These are phyloP conservation scores for Naganishia sp. DNA, from an alignment of 1,284 basidiomycete species.

Conservation along the genomic window DNA sequence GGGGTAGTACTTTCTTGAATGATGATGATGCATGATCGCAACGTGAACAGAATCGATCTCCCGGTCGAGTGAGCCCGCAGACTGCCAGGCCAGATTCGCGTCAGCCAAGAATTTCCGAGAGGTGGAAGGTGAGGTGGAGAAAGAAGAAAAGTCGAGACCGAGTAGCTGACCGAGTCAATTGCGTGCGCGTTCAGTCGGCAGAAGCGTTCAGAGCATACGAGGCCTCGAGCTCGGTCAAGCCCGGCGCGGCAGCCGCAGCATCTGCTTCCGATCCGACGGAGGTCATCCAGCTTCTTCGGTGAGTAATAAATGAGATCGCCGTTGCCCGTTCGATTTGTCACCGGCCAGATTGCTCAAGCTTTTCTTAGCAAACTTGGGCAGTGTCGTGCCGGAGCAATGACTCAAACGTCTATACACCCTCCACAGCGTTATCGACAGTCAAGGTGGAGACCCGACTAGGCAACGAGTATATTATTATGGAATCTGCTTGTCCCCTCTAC, in stretches of 20 bases:
- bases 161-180: background rate
- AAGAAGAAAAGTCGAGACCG: background rate
- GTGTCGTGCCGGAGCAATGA: slow-evolving; percentile 16
- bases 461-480: background rate
- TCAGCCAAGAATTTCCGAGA: slow-evolving; percentile 3
- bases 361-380: background rate
- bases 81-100: too few species aligned
- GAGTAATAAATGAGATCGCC: background rate
- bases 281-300: background rate
- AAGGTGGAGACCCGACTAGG: background rate
- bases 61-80: too few species aligned
- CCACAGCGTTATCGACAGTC: background rate
- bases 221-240: too few species aligned
- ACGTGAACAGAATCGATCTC: too few species aligned
- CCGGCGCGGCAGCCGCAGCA: too few species aligned
- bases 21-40: too few species aligned
- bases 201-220: background rate
- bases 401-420: slow-evolving; percentile 17
- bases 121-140: background rate
- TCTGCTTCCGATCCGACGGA: background rate
- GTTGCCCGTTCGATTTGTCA: slow-evolving; percentile 3
- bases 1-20: too few species aligned
- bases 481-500: background rate
- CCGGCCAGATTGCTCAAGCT: background rate
- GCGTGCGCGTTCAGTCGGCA: background rate